Conservation (phyloP, 2,329 filamentous ascomycete species). For the Diplodia mutila region DNA sequence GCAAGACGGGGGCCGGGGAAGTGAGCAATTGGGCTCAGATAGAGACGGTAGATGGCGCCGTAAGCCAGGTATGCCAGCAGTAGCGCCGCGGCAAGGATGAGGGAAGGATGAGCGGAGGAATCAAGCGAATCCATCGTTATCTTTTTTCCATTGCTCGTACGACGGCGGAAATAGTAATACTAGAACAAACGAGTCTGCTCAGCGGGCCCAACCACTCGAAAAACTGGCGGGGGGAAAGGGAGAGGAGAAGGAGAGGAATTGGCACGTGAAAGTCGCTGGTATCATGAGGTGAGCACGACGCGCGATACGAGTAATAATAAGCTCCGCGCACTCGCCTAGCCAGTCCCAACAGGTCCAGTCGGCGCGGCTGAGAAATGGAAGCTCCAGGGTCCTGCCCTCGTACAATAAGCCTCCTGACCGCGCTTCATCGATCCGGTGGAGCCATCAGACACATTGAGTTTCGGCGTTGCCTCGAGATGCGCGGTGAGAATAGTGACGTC, state of each 20-base stretch:
- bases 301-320: neutral
- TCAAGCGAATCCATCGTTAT: neutral
- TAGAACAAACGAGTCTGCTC: neutral
- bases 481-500: neutral
- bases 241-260: neutral
- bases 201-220: neutral
- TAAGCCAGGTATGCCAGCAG: neutral
- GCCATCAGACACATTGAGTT: neutral
- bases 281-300: slow-evolving; percentile 4
- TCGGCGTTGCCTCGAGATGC: neutral
- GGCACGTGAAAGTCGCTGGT: slow-evolving; percentile 13
- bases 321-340: neutral
- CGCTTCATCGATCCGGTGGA: neutral
- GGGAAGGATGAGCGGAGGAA: neutral
- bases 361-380: neutral
- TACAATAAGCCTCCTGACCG: neutral
- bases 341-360: neutral
- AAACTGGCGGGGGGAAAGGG: neutral
- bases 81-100: neutral
- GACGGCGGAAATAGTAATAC: neutral
- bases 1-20: slow-evolving; percentile 30
- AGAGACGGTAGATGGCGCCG: slow-evolving; percentile 27
- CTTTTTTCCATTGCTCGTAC: neutral
- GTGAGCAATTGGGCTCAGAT: slow-evolving; percentile 17
- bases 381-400: neutral